Percentiles rank a stretch among this genome's conserved stretches.
Conservation (phyloP, 495 filamentous ascomycete species). For the Aspergillus taichungensis region DNA sequence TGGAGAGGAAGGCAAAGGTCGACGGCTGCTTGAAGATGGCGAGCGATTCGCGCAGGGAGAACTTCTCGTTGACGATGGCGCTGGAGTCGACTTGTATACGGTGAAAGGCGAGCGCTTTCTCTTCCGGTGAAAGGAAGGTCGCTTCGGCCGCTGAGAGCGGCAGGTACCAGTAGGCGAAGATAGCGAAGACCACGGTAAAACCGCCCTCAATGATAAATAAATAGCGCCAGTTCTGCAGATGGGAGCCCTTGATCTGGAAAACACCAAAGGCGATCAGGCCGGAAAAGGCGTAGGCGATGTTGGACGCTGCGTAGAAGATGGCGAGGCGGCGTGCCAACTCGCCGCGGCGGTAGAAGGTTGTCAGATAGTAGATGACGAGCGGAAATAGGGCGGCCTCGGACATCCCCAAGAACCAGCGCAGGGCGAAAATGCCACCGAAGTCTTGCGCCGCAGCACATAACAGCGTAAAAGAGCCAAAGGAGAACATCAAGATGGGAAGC, state of each 20-base stretch:
- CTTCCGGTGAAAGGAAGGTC: slow-evolving; percentile 51
- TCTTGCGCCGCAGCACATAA: slow-evolving; percentile 47
- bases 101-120: slow-evolving; percentile 61
- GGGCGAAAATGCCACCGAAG: slow-evolving; percentile 56
- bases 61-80: slow-evolving; percentile 61
- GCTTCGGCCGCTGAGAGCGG: slow-evolving; percentile 55
- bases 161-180: slow-evolving; percentile 64
- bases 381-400: slow-evolving; percentile 69
- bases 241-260: slow-evolving; percentile 56
- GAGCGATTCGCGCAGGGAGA: slow-evolving; percentile 55
- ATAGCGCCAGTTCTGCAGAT: slow-evolving; percentile 56
- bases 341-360: slow-evolving; percentile 64
- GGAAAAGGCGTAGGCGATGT: slow-evolving; percentile 65
- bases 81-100: slow-evolving; percentile 70
- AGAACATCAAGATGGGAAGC: slow-evolving; percentile 61
- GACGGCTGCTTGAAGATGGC: slow-evolving; percentile 54
- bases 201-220: slow-evolving; percentile 70
- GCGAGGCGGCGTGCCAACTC: slow-evolving; percentile 68
- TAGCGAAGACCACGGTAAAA: slow-evolving; percentile 52
- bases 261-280: slow-evolving; percentile 68
- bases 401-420: slow-evolving; percentile 54
- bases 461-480: slow-evolving; percentile 52
- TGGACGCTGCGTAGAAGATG: slow-evolving; percentile 70
- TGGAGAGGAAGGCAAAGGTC: slow-evolving; percentile 54
- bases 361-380: slow-evolving; percentile 52